These are phyloP conservation scores for Paraphoma sp. DNA, from an alignment of 2,329 filamentous ascomycete genomes.

Conservation along the genomic window DNA sequence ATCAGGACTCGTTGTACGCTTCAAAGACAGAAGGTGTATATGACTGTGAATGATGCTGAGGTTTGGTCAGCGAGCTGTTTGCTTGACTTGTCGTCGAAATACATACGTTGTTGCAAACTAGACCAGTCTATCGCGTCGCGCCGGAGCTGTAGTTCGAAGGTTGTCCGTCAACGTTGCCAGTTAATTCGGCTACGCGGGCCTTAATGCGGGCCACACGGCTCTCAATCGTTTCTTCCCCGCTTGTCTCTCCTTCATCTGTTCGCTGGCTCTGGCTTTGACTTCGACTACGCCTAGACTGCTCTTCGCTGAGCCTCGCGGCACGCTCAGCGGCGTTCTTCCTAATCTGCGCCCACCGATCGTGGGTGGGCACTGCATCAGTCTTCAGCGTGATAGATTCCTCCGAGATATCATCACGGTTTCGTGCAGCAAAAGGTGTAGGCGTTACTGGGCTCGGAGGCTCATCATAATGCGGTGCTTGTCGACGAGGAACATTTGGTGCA, in stretches of 20 bases:
- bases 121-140: conserved; percentile 16
- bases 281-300: conserved; percentile 64
- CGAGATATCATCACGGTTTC: conserved; percentile 45
- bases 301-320: conserved; percentile 71
- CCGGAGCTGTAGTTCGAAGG: conserved; percentile 12
- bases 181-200: conserved; percentile 92
- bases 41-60: conserved; percentile 15
- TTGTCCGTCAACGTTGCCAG: conserved; percentile 59
- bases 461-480: conserved; percentile 16
- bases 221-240: conserved; percentile 95
- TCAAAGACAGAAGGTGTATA: conserved; percentile 18
- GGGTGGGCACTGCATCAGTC: conserved; percentile 47
- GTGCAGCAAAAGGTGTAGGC: conserved; percentile 23
- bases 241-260: conserved; percentile 86
- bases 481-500: conserved; percentile 32
- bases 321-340: conserved; percentile 91
- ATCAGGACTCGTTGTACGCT: conserved; percentile 36
- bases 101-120: conserved; percentile 26
- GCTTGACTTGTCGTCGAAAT: background rate
- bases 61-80: too few species aligned
- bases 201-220: conserved; percentile 97
- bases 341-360: conserved; percentile 95
- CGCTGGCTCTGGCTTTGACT: conserved; percentile 62
- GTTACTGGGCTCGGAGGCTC: conserved; percentile 21
- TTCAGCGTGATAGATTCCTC: conserved; percentile 51